Conservation (phyloP, 495 filamentous ascomycete genomes). For the Neurospora terricola region DNA sequence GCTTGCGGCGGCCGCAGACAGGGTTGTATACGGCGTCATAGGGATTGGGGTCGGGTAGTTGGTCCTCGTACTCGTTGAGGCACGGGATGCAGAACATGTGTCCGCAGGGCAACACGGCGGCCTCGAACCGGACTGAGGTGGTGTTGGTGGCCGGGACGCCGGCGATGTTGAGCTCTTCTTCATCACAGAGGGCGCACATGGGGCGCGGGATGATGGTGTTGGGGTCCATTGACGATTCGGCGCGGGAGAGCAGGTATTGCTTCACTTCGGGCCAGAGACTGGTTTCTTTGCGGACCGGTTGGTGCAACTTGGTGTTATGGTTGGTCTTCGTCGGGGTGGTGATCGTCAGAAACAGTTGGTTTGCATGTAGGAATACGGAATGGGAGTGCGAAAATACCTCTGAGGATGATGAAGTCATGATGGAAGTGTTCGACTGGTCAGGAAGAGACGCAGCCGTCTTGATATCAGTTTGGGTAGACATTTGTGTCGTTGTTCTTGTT, state of each 20-base stretch:
- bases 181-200: neutral
- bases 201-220: neutral
- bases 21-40: neutral
- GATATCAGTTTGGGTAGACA: neutral
- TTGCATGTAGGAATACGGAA: neutral
- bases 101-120: neutral
- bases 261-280: neutral
- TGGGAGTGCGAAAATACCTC: neutral
- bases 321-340: neutral
- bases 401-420: neutral
- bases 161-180: neutral
- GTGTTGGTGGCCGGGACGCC: neutral
- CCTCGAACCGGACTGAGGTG: neutral
- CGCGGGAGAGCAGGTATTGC: neutral
- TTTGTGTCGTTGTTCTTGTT: neutral
- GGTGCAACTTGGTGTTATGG: neutral
- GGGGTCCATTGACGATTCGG: neutral
- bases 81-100: neutral
- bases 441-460: neutral
- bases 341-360: neutral
- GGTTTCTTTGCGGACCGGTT: neutral
- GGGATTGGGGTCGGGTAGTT: neutral
- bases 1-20: neutral
- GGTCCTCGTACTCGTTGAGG: neutral
- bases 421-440: neutral